Evolutionary conservation across 345 rosid genomes (phyloP), one percentile per base, ranked within the genome.

Genomic region (Syzygium oleosum): DNA sequence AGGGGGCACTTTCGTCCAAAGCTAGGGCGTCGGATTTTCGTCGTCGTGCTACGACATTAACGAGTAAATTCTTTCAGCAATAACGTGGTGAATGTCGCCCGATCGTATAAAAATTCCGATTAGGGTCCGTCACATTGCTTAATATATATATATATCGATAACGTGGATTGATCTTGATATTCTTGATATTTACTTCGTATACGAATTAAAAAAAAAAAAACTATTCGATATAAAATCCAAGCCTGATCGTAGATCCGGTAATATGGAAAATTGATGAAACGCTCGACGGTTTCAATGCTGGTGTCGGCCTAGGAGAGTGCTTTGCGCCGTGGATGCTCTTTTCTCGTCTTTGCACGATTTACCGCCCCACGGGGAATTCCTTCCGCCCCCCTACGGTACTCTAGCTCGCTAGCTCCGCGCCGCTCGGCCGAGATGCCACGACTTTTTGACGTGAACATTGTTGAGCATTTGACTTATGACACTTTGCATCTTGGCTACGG

Each of bases 401-500:
- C 4, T 15, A 29, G 10, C 16, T 6, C 2, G 0, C 4, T 8
- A 6, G 22, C 55, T 53, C 7, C 9, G 6, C 0, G 4, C 2
- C 0, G 10, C 10, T 13, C 2, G 9, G 3, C 8, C 10, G 0
- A n/a, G 34, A 61, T n/a, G 9, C 19, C 34, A 3, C 9, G 0
- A n/a, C 41, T 29, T 63, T 63, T 63, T 63, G 2, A 29, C 21
- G 14, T 29, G 1, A 29, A 7, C 1, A 7, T 2, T 29, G 14
- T 29, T 0, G 41, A 63, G 11, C 77, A 15, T 29, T 4, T 29
- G 11, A 63, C 22, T 6, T 7, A 53, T 21, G 3, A 2, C 55
- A 53, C 16, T 53, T 53, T 3, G 5, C 31, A 29, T 29, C 5
- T 7, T n/a, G 0, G 0, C 27, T 0, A 0, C 6, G 1, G 19